phyloP scores from a whole-genome alignment of 2,329 filamentous ascomycete genomes.

The Fusarium neocosmosporiellum region DNA sequence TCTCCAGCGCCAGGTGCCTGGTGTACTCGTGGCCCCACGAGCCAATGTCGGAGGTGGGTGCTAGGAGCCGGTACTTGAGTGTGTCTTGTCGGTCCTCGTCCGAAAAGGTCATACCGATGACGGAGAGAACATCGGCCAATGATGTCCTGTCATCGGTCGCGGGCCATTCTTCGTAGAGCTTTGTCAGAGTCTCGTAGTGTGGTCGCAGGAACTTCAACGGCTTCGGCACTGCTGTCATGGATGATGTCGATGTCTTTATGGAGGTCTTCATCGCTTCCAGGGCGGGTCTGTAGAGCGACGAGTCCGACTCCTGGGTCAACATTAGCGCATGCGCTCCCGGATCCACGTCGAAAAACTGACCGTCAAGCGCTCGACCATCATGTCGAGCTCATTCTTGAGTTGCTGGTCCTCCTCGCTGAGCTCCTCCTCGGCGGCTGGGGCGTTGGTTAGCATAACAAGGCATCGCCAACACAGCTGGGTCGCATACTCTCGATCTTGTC shows the following conservation, averaged over 20 bases:
- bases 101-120: slow-evolving; percentile 98
- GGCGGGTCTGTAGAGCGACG: slow-evolving; percentile 88
- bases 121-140: slow-evolving; percentile 93
- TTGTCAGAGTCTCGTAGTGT: slow-evolving; percentile 90
- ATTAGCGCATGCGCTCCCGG: slow-evolving; percentile 23
- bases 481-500: slow-evolving; percentile 65
- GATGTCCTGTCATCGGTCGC: slow-evolving; percentile 86
- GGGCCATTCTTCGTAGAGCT: slow-evolving; percentile 90
- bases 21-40: slow-evolving; percentile 99
- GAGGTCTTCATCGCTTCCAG: slow-evolving; percentile 97
- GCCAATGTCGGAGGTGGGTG: slow-evolving; percentile 90
- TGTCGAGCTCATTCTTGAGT: slow-evolving; percentile 96
- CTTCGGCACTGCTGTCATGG: slow-evolving; percentile 99
- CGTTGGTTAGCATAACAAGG: slow-evolving; percentile 36
- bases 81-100: slow-evolving; percentile 97
- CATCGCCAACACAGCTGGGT: slow-evolving; percentile 19
- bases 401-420: slow-evolving; percentile 98
- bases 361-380: slow-evolving; percentile 95
- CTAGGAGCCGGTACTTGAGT: slow-evolving; percentile 91
- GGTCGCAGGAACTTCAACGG: slow-evolving; percentile 97
- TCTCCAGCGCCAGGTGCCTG: slow-evolving; percentile 92
- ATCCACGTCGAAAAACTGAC: slow-evolving; percentile 59
- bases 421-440: slow-evolving; percentile 73
- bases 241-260: slow-evolving; percentile 99
- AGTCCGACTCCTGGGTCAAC: slow-evolving; percentile 78